Base-by-base conservation (phyloP, 192 early-diverging fungal species). In the Umbelopsis isabellina region DNA sequence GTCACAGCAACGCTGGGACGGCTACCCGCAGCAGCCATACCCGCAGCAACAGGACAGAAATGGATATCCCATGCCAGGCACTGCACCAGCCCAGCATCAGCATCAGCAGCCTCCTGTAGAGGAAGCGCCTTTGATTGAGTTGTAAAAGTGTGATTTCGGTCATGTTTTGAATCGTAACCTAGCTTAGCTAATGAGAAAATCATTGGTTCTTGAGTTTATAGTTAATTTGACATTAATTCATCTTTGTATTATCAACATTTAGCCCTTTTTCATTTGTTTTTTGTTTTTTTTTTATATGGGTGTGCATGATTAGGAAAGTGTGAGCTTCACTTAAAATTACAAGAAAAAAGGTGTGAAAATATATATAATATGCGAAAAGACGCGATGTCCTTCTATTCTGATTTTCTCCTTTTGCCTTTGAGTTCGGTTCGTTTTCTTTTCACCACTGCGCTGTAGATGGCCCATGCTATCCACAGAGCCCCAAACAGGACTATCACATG, bases 71-170 rank as follows among this genome's bases (percentile, higher is more conserved):
- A 13, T 48, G n/a, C 65, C 45, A 25, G 44, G 41, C 13, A 44
- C 46, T 46, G 44, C 8, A 18, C 48, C 10, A 37, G 18, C 3
- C 30, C 69, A 61, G 33, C 50, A 55, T 25, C 49, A 70, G 27
- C 73, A 74, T 25, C 49, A 70, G 27, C 73, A 74, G 16, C 65
- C 48, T 8, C 72, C 75, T 53, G 78, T 72, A 45, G 74, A 84
- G 50, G 87, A 87, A 35, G 84, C 85, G n/a, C 87, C 87, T 15
- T 67, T 88, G 70, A 88, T 88, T 69, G 87, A 88, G 58, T 73
- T 88, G 9, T 88, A 67, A 72, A 33, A 15, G 58, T 30, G 37
- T 30, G 7, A 61, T 21, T 33, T 37, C 66, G 20, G 30, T 48
- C 48, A 23, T 50, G 27, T 8, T 15, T 49, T 10, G 12, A 20